These are phyloP conservation scores for Stygiomarasmius scandens DNA, from an alignment of 1,284 basidiomycete genomes.

Conservation along the genomic window DNA sequence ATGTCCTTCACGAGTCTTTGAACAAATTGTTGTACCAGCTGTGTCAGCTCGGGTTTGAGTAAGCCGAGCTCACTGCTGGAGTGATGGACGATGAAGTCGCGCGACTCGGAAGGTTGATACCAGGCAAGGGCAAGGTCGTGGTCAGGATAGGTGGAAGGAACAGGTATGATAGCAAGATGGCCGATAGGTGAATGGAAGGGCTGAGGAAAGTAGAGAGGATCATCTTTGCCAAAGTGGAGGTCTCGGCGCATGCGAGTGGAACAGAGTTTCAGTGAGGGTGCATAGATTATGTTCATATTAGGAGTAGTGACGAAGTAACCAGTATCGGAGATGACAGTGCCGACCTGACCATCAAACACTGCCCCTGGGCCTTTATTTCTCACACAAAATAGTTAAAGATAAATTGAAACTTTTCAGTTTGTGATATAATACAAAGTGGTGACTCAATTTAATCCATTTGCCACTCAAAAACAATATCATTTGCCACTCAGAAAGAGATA, in stretches of 20 bases:
- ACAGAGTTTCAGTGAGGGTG: background rate
- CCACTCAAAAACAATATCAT: too few relatives aligned
- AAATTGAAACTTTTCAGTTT: too few relatives aligned
- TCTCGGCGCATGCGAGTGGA: background rate
- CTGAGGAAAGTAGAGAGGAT: slow-evolving; percentile 11
- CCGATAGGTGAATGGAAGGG: slow-evolving; percentile 1
- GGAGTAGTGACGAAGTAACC: background rate
- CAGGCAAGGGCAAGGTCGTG: slow-evolving; percentile 4
- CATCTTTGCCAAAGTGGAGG: slow-evolving; percentile 7
- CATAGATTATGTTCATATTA: slow-evolving; percentile 4
- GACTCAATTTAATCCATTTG: too few relatives aligned
- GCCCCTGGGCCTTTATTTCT: too few relatives aligned
- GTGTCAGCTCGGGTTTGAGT: background rate
- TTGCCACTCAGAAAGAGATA: too few relatives aligned
- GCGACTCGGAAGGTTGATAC: background rate
- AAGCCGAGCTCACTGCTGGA: background rate
- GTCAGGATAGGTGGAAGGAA: background rate
- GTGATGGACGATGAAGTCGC: background rate
- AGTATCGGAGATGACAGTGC: background rate
- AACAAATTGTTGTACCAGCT: background rate
- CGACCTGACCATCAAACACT: background rate
- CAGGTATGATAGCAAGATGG: slow-evolving; percentile 11
- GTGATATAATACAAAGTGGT: too few relatives aligned
- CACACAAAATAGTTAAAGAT: too few relatives aligned
- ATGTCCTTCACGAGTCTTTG: background rate